Base-by-base conservation (phyloP, 148 eudicot genomes). In the Rheum nobile region DNA sequence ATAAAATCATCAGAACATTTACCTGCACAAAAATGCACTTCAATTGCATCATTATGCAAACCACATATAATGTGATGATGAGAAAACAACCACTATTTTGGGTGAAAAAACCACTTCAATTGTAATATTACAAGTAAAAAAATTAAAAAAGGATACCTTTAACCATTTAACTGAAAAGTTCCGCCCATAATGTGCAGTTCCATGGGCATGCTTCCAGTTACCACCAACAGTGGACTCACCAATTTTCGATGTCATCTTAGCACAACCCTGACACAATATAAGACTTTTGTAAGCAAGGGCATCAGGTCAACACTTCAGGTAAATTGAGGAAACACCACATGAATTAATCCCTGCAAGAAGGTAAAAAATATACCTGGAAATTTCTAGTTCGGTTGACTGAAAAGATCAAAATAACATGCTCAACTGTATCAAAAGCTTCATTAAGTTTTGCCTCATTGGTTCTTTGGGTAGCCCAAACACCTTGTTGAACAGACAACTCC, bases 401-500 rank as follows among this genome's bases (percentile, higher is more conserved):
- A 85, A 95, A 95, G 34, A 95, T 86, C 82, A 95, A 82, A 75
- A 95, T 87, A 67, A 95, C 97, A 85, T 95, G 89, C 69, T 95
- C 97, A 73, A 90, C 97, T 54, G 96, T 75, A 73, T 95, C 99
- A 88, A 95, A 95, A 74, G 99, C 99, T 85, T 95, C 99, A 81
- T 91, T 95, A 21, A 95, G 85, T 86, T 95, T 95, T 75, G 99
- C 88, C 85, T 95, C 99, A 67, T 95, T 95, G 87, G 96, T 95
- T 80, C 99, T 79, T 75, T 95, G 99, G 74, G 99, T 95, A 79
- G 99, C 99, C 99, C 99, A 95, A 61, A 95, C 97, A 79, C 99
- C 99, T 90, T 95, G 99, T 79, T 95, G 97, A 55, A 90, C 96
- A 21, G 99, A 95, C 76, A 95, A 83, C 81, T 95, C 99, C 78